Evolutionary conservation across 768 basidiomycete genomes (phyloP).

Genomic region (Termitomyces titanicus): DNA sequence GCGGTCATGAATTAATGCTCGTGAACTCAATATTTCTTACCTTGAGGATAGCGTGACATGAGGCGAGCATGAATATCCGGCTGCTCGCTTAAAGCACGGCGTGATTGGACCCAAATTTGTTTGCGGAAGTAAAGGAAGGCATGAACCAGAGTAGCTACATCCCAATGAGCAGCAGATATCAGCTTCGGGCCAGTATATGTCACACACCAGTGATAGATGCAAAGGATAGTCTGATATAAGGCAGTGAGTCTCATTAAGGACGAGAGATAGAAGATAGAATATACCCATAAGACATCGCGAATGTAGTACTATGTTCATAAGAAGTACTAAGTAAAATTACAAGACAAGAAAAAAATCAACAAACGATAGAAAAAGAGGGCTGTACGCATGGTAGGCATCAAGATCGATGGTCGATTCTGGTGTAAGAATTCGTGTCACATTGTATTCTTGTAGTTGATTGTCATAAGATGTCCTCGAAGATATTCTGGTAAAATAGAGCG

Average conservation of each 20-base stretch:
- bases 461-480: slow-evolving; percentile 62
- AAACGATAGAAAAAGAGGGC: slow-evolving; percentile 55
- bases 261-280: background rate
- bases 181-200: too few species aligned
- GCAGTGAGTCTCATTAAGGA: background rate
- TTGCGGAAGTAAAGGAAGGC: slow-evolving; percentile 72
- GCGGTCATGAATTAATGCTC: background rate
- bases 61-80: slow-evolving; percentile 85
- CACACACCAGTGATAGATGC: slow-evolving; percentile 58
- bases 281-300: slow-evolving; percentile 68
- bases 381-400: slow-evolving; percentile 51
- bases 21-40: background rate
- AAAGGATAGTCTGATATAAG: slow-evolving; percentile 50
- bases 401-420: slow-evolving; percentile 51
- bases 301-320: slow-evolving; percentile 42
- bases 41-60: slow-evolving; percentile 69
- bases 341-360: background rate
- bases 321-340: background rate
- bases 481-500: slow-evolving; percentile 32
- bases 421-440: slow-evolving; percentile 55
- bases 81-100: slow-evolving; percentile 70
- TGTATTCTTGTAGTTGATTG: slow-evolving; percentile 52
- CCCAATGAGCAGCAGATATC: background rate
- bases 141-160: slow-evolving; percentile 58
- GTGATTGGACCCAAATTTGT: slow-evolving; percentile 70